phyloP scores from a whole-genome alignment of 768 basidiomycete genomes.

The Rhizopogon sp. region DNA sequence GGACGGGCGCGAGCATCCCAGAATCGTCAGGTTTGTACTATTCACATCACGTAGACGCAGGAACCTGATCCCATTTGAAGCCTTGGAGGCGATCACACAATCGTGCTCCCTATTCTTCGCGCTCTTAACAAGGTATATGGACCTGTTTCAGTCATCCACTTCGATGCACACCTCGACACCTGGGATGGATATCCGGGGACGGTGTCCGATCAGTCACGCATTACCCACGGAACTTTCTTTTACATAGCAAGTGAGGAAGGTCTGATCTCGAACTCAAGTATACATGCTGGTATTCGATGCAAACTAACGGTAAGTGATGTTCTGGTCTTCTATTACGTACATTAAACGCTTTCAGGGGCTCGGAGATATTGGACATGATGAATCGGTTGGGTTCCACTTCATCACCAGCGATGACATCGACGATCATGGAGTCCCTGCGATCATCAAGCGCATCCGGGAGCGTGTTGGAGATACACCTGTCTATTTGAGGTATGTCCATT shows the following conservation, averaged over 20 bases:
- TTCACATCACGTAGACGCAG: neutral
- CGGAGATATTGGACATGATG: conserved; percentile 53
- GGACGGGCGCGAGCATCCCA: conserved; percentile 65
- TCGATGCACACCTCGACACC: conserved; percentile 75
- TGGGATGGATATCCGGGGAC: conserved; percentile 36
- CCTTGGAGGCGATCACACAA: conserved; percentile 86
- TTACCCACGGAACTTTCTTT: conserved; percentile 89
- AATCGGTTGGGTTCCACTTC: conserved; percentile 69
- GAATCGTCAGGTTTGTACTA: conserved; percentile 54
- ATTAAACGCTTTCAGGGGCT: conserved; percentile 11
- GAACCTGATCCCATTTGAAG: conserved; percentile 7
- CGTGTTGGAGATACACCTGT: conserved; percentile 73
- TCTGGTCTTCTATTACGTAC: neutral
- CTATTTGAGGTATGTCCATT: conserved; percentile 51
- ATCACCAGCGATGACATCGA: conserved; percentile 83
- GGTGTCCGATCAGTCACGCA: conserved; percentile 51
- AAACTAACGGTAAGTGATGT: conserved; percentile 48
- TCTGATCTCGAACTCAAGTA: conserved; percentile 63
- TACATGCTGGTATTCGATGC: conserved; percentile 85
- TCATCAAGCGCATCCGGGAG: conserved; percentile 64
- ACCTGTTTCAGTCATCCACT: conserved; percentile 78
- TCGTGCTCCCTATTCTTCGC: conserved; percentile 81
- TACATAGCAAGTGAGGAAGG: conserved; percentile 74
- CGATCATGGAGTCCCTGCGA: conserved; percentile 64
- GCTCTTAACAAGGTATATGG: conserved; percentile 77